phyloP scores from a whole-genome alignment of 345 rosid genomes.

The Heritiera littoralis region DNA sequence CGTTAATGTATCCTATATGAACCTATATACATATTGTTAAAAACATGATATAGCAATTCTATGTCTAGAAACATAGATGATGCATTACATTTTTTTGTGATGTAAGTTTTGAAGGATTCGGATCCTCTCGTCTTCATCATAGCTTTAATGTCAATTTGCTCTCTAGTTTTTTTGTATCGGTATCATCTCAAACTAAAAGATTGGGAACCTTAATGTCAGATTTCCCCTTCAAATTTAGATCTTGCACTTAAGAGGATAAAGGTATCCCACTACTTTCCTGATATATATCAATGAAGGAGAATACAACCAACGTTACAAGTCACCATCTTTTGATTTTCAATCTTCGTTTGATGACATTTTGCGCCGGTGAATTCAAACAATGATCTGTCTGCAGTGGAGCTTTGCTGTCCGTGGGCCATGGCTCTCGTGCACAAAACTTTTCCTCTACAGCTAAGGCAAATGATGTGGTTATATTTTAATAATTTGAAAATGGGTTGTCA shows the following conservation, averaged over 20 bases:
- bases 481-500: background rate
- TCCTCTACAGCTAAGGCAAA: background rate
- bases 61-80: background rate
- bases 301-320: no score
- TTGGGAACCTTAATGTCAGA: background rate
- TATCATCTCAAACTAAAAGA: background rate
- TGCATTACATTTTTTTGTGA: no score
- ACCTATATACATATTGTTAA: no score
- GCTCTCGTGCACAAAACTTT: background rate
- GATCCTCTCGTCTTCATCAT: no score
- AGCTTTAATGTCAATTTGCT: background rate
- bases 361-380: no score
- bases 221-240: background rate
- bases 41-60: no score
- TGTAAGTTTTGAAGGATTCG: no score
- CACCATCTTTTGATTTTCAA: background rate
- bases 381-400: background rate
- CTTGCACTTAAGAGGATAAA: no score
- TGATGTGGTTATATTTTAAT: background rate
- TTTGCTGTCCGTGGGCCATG: background rate
- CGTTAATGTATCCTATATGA: background rate
- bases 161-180: background rate
- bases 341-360: no score
- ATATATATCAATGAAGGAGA: background rate
- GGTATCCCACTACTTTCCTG: background rate